phyloP scores from a whole-genome alignment of 164 flowering plant genomes.

The Amborella trichopoda region DNA sequence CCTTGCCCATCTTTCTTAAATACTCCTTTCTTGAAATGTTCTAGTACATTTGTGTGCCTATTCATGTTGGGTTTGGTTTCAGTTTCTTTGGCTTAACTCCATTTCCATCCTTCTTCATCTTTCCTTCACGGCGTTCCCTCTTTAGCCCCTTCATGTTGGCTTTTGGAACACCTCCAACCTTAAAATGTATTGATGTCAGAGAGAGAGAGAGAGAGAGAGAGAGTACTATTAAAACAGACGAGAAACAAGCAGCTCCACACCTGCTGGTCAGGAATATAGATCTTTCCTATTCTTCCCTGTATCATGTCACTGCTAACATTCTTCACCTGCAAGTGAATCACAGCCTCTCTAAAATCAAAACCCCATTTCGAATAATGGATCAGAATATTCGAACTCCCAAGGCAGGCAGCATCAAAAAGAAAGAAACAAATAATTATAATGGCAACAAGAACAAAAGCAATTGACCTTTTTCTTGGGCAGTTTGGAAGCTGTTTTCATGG shows the following conservation, averaged over 20 bases:
- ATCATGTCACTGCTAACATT: conserved; percentile 57
- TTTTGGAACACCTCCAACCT: conserved; percentile 49
- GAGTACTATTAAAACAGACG: no score
- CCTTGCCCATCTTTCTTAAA: no score
- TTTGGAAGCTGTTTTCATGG: conserved; percentile 57
- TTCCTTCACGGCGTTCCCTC: conserved; percentile 79
- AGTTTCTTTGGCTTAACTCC: conserved; percentile 29
- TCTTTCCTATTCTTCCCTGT: conserved; percentile 61
- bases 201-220: not conserved
- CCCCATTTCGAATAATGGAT: no score
- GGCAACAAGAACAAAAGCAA: not conserved
- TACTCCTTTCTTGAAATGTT: no score
- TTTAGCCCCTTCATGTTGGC: conserved; percentile 62
- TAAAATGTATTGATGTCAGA: not conserved
- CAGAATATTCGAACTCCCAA: no score
- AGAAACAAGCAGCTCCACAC: no score
- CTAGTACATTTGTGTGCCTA: no score
- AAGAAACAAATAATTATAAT: not conserved
- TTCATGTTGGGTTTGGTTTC: conserved; percentile 21
- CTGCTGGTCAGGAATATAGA: conserved; percentile 88
- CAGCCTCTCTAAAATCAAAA: no score
- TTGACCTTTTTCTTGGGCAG: conserved; percentile 67
- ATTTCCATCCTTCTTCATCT: conserved; percentile 22
- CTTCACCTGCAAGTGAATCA: conserved; percentile 60
- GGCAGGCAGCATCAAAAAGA: not conserved